phyloP scores from a whole-genome alignment of 352 stramenopile genomes.

The Globisporangium lucens region DNA sequence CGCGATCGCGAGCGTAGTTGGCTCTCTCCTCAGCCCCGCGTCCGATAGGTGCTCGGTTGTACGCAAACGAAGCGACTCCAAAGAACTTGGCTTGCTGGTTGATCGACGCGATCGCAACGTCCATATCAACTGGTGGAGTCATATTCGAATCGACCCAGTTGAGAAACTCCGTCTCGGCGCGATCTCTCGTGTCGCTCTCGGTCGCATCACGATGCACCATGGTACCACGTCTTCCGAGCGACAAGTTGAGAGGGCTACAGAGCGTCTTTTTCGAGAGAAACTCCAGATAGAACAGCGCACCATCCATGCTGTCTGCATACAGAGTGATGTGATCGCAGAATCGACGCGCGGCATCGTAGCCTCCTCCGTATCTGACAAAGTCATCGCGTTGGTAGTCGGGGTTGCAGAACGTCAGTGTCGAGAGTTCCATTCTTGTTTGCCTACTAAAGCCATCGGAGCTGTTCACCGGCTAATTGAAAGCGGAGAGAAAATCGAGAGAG shows the following conservation, averaged over 20 bases:
- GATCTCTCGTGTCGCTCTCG: conserved; percentile 21
- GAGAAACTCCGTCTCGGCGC: conserved; percentile 34
- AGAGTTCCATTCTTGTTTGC: conserved; percentile 27
- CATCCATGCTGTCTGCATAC: conserved; percentile 69
- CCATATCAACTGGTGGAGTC: conserved; percentile 35
- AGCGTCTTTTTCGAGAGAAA: conserved; percentile 46
- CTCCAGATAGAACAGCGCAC: conserved; percentile 71
- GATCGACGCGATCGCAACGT: conserved; percentile 46
- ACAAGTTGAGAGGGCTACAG: conserved; percentile 44
- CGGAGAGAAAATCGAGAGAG: background rate
- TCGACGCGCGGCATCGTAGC: conserved; percentile 46
- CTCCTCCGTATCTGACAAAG: conserved; percentile 58
- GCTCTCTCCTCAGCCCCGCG: conserved; percentile 6
- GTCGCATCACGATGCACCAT: conserved; percentile 44
- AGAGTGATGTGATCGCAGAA: conserved; percentile 71
- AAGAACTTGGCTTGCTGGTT: conserved; percentile 56
- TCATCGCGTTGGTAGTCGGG: conserved; percentile 68
- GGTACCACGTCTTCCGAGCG: conserved; percentile 44
- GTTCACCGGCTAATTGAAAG: conserved; percentile 6
- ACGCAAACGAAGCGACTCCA: conserved; percentile 51
- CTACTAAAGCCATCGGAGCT: background rate
- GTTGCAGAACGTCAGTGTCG: conserved; percentile 77
- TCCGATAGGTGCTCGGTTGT: conserved; percentile 31
- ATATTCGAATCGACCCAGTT: conserved; percentile 44
- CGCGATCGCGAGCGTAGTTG: conserved; percentile 17